Base-by-base conservation (phyloP, 208 protist species). In the Angomonas ambiguus region DNA sequence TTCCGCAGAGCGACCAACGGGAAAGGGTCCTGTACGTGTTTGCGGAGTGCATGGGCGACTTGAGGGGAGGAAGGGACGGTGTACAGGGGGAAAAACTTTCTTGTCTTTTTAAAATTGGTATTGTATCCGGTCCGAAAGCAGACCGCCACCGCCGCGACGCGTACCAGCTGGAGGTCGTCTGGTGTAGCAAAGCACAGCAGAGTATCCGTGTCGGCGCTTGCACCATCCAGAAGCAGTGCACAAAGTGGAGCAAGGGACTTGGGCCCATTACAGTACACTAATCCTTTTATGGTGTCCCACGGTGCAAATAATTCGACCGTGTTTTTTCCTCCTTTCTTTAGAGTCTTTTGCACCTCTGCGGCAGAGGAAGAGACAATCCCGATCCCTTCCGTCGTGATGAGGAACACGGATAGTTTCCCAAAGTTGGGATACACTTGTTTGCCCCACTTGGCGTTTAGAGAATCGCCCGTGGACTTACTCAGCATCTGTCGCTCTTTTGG, bases 1-100 rank as follows among this genome's bases (percentile, higher is more conserved):
- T 24, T 83, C 51, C 82, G 77, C 35, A 87, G 30, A 25, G 68
- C 76, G 1, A 84, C 73, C 6, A 85, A 68, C 5, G 79, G 53
- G n/a, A n/a, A n/a, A n/a, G 67, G 69, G 49, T 71, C 74, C 27
- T 82, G 38, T 10, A 20, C 49, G 30, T 62, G 49, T 63, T 76
- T 63, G 72, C 80, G 82, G 5, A 73, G 74, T 55, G 87, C 68
- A 33, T 87, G 42, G 22, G 74, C 84, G 22, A 45, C 38, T 45
- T 45, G 38, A 8, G 16, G 11, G 38, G 38, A 16, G 38, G 38
- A 45, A 16, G 38, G 11, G 38, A 16, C 16, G 38, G 38, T 45
- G 38, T 45, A 45, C 11, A 16, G 8, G 11, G 38, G 38, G 11
- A 45, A 16, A 16, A 45, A 16, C 16, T 8, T 45, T 16, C 38